Base-by-base conservation (phyloP, 1,284 basidiomycete genomes). In the Ustilago bromivora region DNA sequence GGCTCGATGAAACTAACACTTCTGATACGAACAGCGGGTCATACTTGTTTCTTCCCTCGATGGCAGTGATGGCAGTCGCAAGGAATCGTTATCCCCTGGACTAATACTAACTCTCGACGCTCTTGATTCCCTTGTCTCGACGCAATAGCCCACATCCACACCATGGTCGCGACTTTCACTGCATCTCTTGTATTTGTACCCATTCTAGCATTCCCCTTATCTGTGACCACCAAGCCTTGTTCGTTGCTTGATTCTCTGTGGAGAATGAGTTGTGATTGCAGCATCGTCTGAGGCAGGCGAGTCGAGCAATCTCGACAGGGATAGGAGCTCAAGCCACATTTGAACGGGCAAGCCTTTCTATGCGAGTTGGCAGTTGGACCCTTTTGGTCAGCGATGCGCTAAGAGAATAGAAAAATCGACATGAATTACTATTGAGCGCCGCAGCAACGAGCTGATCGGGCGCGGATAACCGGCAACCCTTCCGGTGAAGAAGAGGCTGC, bases 1-100 rank as follows among this genome's bases (percentile, higher is more conserved):
- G 60, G 70, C 66, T 64, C 63, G 80, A 79, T 76, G 80, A 72
- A 82, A 68, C 74, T 51, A 59, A 61, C 74, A 76, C 74, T 66
- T 76, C 74, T 76, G 74, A 76, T 63, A 68, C 38, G n/a, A 51
- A 32, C n/a, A 51, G 31, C 31, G 28, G 23, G 49, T 8, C 49
- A 32, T 28, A 15, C 11, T 9, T 6, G n/a, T 15, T 19, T 19
- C 11, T n/a, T 7, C 7, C n/a, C 1, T 43, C 10, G 6, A 19
- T 46, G 43, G 43, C 43, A 19, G n/a, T 19, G 43, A 46, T 19
- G 43, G 43, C 19, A 46, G n/a, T 19, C 5, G n/a, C n/a, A n/a
- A 4, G 43, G 19, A 19, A 15, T 19, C 11, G 19, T 19, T 19
- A 7, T 19, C 7, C 19, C 7, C 19, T 6, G 43, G n/a, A 46